Percentiles rank a stretch among this genome's conserved stretches.
Evolutionary conservation across 2,329 filamentous ascomycete species (phyloP).

Genomic region (Colletotrichum sp.): DNA sequence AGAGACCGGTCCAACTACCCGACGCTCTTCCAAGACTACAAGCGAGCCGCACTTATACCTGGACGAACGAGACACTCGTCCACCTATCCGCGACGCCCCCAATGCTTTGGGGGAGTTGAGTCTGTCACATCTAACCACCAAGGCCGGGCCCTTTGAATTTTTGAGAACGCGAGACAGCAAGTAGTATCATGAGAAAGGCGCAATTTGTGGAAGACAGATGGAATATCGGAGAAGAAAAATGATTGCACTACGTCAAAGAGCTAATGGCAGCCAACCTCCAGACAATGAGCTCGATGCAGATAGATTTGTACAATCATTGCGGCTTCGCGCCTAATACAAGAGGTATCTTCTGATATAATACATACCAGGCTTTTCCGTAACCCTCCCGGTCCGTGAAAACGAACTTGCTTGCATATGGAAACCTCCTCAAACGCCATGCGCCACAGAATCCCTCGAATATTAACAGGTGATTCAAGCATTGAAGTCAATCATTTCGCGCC

Average conservation of each 20-base stretch:
- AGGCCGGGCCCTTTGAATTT: neutral
- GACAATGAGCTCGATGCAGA: neutral
- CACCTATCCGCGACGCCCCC: neutral
- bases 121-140: neutral
- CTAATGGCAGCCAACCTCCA: neutral
- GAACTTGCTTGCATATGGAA: slow-evolving; percentile 33
- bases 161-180: neutral
- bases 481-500: slow-evolving; percentile 62
- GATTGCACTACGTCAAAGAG: neutral
- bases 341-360: slow-evolving; percentile 21
- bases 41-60: neutral
- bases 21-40: neutral
- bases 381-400: slow-evolving; percentile 26
- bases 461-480: neutral
- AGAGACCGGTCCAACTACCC: neutral
- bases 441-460: slow-evolving; percentile 26
- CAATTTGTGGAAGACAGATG: neutral
- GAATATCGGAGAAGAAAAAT: neutral
- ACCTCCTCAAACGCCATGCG: slow-evolving; percentile 19
- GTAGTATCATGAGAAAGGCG: neutral
- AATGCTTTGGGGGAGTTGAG: neutral
- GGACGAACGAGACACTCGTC: neutral
- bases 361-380: slow-evolving; percentile 21
- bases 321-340: slow-evolving; percentile 1
- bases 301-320: neutral